Evolutionary conservation across 2,329 filamentous ascomycete species (phyloP).

Genomic region (Fusarium algeriense): DNA sequence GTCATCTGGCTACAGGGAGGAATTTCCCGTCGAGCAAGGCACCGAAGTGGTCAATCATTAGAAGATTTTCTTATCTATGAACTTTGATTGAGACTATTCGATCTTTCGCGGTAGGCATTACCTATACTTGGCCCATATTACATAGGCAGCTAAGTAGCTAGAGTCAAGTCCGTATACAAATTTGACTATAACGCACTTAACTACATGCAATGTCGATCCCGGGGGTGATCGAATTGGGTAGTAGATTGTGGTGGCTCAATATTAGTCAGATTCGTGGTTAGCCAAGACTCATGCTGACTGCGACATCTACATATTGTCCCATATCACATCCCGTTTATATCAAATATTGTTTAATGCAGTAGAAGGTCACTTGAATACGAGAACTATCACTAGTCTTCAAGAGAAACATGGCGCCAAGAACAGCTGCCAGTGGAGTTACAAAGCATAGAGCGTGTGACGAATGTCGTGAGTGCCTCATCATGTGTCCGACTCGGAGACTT

Average conservation of each 20-base stretch:
- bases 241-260: neutral
- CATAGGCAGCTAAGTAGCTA: too few species aligned
- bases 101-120: neutral
- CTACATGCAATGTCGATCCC: neutral
- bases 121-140: neutral
- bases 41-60: neutral
- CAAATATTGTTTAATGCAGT: neutral
- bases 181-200: neutral
- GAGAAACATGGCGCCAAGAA: constrained; percentile 40
- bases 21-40: neutral
- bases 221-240: neutral
- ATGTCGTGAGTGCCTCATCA: constrained; percentile 65
- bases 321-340: constrained; percentile 3
- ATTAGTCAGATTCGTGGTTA: constrained; percentile 26
- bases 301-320: constrained; percentile 6
- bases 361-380: neutral
- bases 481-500: constrained; percentile 45
- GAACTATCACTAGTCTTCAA: neutral
- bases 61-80: neutral
- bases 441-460: constrained; percentile 76
- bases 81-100: too few species aligned
- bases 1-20: neutral
- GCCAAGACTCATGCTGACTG: constrained; percentile 10
- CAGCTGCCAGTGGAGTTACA: constrained; percentile 44
- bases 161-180: neutral